Percentiles rank a stretch among this genome's conserved stretches.
Conservation (phyloP, 805 yeast genomes). For the Yueomyces sinensis region DNA sequence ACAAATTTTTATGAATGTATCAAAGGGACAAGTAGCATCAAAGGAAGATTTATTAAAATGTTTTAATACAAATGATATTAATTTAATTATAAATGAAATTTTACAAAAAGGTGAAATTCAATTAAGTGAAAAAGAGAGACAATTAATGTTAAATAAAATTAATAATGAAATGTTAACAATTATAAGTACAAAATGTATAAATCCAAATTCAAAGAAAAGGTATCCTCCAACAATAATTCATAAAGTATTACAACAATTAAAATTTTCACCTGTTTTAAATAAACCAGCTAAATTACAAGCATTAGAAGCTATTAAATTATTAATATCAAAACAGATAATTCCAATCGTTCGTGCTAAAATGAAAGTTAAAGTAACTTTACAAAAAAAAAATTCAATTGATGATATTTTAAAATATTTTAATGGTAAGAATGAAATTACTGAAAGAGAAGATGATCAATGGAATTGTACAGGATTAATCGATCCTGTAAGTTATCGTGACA, state of each 20-base stretch:
- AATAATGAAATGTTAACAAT: constrained; percentile 74
- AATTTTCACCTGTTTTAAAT: constrained; percentile 61
- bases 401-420: constrained; percentile 31
- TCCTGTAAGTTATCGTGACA: constrained; percentile 66
- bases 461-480: constrained; percentile 62
- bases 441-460: constrained; percentile 34
- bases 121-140: constrained; percentile 85
- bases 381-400: constrained; percentile 27
- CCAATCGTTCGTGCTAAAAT: constrained; percentile 92
- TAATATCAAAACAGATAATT: constrained; percentile 67
- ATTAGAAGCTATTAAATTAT: constrained; percentile 71
- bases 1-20: constrained; percentile 85
- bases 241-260: constrained; percentile 65
- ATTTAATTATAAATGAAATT: constrained; percentile 68
- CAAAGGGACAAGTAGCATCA: constrained; percentile 88
- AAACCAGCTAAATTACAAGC: constrained; percentile 82
- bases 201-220: constrained; percentile 78
- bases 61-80: constrained; percentile 66
- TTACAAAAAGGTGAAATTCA: constrained; percentile 88
- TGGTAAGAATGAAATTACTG: constrained; percentile 31
- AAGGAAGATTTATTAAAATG: constrained; percentile 64
- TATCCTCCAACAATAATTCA: constrained; percentile 93
- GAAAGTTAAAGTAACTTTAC: constrained; percentile 61
- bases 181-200: constrained; percentile 80
- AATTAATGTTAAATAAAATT: constrained; percentile 54